Conservation (phyloP, 2,329 filamentous ascomycete genomes). For the Akanthomyces dipterigenus region DNA sequence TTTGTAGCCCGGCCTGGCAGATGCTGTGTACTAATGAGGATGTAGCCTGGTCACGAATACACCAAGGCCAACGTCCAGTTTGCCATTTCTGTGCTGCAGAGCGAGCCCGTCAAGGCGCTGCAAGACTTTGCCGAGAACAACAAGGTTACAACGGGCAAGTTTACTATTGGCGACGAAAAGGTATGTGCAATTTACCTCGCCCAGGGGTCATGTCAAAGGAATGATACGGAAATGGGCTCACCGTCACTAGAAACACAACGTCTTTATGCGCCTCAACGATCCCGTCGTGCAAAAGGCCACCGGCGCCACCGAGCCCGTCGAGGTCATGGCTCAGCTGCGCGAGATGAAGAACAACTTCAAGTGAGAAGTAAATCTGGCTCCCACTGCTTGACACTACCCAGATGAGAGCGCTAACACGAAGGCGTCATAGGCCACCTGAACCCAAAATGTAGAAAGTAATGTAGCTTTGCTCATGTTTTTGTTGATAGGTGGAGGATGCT, state of each 20-base stretch:
- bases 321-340: constrained; percentile 78
- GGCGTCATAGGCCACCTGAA: constrained; percentile 20
- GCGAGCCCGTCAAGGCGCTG: constrained; percentile 69
- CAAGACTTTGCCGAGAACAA: constrained; percentile 71
- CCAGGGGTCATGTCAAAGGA: too few relatives aligned
- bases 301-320: constrained; percentile 69
- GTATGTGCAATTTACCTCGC: constrained; percentile 32
- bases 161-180: constrained; percentile 97
- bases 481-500: constrained; percentile 5
- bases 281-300: constrained; percentile 78
- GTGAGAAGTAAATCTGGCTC: constrained; percentile 35
- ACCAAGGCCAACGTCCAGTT: constrained; percentile 97
- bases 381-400: background rate
- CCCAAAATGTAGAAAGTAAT: constrained; percentile 18
- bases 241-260: constrained; percentile 68
- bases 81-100: constrained; percentile 66
- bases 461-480: background rate
- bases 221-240: background rate
- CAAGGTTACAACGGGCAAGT: constrained; percentile 85
- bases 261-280: constrained; percentile 90
- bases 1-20: background rate
- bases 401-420: background rate
- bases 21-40: background rate
- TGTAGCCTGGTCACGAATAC: constrained; percentile 88
- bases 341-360: constrained; percentile 83